Conservation (phyloP, 2,329 filamentous ascomycete species). For the Botrytis paeoniae region DNA sequence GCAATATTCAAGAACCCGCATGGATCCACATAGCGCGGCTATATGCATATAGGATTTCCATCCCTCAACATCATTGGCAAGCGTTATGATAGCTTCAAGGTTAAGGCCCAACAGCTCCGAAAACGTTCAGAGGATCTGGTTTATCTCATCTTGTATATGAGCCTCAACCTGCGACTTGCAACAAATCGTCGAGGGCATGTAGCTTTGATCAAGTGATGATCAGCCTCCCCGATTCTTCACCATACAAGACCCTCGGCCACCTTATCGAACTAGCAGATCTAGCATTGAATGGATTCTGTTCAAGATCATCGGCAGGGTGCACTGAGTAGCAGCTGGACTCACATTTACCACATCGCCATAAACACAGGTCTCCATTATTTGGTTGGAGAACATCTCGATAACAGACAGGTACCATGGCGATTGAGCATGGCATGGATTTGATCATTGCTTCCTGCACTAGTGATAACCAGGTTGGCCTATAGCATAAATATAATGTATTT, state of each 20-base stretch:
- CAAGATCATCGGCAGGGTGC: background rate
- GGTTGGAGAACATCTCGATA: too few relatives aligned
- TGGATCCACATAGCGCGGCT: constrained; percentile 10
- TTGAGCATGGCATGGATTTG: background rate
- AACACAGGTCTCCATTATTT: background rate
- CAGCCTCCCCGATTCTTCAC: background rate
- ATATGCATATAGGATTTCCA: background rate
- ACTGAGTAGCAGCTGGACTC: background rate
- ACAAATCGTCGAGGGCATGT: constrained; percentile 4
- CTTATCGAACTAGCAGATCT: too few relatives aligned
- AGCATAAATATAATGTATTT: background rate
- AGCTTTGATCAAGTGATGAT: constrained; percentile 8
- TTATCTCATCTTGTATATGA: background rate
- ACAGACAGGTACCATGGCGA: background rate
- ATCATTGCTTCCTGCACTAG: background rate
- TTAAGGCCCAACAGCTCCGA: background rate
- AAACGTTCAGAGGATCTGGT: background rate
- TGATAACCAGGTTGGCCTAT: background rate
- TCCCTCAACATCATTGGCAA: background rate
- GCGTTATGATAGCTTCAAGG: background rate
- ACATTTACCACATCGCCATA: background rate
- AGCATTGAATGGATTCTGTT: background rate
- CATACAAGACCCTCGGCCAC: background rate
- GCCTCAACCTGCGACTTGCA: constrained; percentile 8
- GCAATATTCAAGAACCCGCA: constrained; percentile 2